Base-by-base conservation (phyloP, 2,329 filamentous ascomycete genomes). In the Verticillium klebahnii region DNA sequence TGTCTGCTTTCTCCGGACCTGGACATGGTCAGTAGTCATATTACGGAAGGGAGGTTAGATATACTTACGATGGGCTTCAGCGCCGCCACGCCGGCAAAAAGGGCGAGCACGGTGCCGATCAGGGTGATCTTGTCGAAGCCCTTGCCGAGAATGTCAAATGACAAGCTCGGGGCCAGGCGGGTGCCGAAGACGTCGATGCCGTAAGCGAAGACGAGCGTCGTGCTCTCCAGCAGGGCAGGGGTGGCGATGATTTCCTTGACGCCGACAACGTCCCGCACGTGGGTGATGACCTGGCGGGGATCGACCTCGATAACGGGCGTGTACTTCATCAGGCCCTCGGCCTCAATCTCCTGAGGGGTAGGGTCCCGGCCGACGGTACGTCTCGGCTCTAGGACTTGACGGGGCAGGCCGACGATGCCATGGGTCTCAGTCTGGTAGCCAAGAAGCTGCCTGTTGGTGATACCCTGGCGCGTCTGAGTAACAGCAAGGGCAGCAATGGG, bases 81-180 rank as follows among this genome's bases (percentile, higher is more conserved):
- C 61, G 91, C 85, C 66, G 88, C 74, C 17, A 97, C 94, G 56
- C 92, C 93, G 45, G 85, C 82, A 56, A 85, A 85, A 67, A 98
- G 81, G 19, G 92, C 94, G 50, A 90, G 80, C 40, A 99, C 93
- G 1, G 95, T 99, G 17, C 85, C 82, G 40, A 97, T 75, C 71
- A 99, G 85, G 68, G 93, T 90, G 61, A 93, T 72, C 80, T 96
- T 97, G 73, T 94, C 95, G 75, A 99, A 99, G 2, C 92, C 91
- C 76, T 93, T 95, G 65, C 93, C 95, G 17, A 99, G 79, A 52
- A 98, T 87, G 77, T 99, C 95, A 74, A 99, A 99, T 17, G 90
- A 85, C 68, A 90, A 87, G 74, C 92, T 97, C 1, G 95, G 95
- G n/a, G 89, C 86, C 12, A 96, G 85, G 59, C 93, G 82, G 1